phyloP scores from a whole-genome alignment of 108 stramenopile genomes.

The Fistulifera pelliculosa region DNA sequence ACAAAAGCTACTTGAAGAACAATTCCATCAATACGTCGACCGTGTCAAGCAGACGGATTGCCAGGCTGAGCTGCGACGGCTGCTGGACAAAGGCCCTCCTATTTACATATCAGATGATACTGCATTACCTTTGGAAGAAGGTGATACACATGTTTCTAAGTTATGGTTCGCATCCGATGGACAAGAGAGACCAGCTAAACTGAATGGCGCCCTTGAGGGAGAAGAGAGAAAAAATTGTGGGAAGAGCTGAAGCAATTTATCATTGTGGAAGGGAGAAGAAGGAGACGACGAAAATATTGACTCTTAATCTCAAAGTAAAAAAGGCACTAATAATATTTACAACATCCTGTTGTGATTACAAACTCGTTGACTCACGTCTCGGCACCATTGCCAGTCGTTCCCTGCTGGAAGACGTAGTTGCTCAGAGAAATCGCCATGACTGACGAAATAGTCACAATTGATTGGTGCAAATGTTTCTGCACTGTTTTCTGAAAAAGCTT shows the following conservation, averaged over 20 bases:
- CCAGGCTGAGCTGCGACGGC: constrained; percentile 66
- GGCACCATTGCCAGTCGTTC: background rate
- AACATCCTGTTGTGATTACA: background rate
- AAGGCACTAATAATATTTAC: background rate
- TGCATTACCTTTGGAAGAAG: constrained; percentile 61
- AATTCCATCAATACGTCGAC: constrained; percentile 25
- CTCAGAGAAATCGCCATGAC: background rate
- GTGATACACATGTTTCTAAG: constrained; percentile 47
- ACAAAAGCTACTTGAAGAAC: constrained; percentile 33
- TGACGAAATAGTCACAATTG: background rate
- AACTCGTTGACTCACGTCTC: background rate
- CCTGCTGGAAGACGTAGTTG: background rate
- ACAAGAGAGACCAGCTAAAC: constrained; percentile 43
- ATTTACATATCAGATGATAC: constrained; percentile 57
- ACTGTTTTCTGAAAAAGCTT: background rate
- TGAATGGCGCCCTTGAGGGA: constrained; percentile 63
- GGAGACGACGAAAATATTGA: constrained; percentile 48
- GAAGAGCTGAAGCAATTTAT: constrained; percentile 64
- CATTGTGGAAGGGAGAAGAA: constrained; percentile 71
- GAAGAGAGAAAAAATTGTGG: constrained; percentile 59
- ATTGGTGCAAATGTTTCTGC: background rate
- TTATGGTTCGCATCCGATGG: constrained; percentile 62
- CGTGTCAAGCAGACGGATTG: constrained; percentile 71
- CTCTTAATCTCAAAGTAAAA: background rate
- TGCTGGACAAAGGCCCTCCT: constrained; percentile 66